Base-by-base conservation (phyloP, 345 rosid genomes). In the Bretschneidera sinensis region DNA sequence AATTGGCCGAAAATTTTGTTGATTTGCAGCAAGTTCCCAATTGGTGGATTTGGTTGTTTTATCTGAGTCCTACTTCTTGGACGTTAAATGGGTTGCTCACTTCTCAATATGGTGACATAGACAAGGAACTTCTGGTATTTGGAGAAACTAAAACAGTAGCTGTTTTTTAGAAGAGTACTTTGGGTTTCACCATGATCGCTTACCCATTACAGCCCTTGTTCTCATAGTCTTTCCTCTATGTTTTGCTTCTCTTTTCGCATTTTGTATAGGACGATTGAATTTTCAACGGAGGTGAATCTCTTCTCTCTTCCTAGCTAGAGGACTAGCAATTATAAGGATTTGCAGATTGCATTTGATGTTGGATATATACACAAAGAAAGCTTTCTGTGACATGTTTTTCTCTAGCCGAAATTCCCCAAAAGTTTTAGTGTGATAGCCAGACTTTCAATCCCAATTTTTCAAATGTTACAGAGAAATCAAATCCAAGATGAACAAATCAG, bases 41-140 rank as follows among this genome's bases (percentile, higher is more conserved):
- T 28, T 89, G 92, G 91, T 89, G 98, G 96, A 62, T 83, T 6
- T 92, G 95, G 95, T 22, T 81, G 43, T 89, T 81, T 62, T 87
- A 84, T 59, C 3, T 79, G 21, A 55, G 68, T 22, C 96, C 96
- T 0, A 82, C 92, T 4, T 83, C 95, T 8, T 92, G 98, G 98
- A 67, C 76, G 0, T 60, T 92, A 51, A 85, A 85, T 21, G 67
- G 74, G 19, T 51, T 83, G 73, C 65, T 92, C 19, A 72, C 81
- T 51, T 83, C 98, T 28, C 98, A 92, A 19, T 92, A 79, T 50
- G 97, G 98, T 6, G 96, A 89, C 67, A 57, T 71, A 1, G 62
- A 79, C 28, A 62, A 69, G 61, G 23, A 77, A 31, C 74, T 89
- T 43, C 21, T 20, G 31, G 85, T 78, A 0, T 85, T 85, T 21